A percentile compares a stretch with the other conserved stretches of the same genome.
These are phyloP conservation scores for Backusella morwellensis DNA, from an alignment of 192 early-diverging fungal genomes.

Conservation along the genomic window DNA sequence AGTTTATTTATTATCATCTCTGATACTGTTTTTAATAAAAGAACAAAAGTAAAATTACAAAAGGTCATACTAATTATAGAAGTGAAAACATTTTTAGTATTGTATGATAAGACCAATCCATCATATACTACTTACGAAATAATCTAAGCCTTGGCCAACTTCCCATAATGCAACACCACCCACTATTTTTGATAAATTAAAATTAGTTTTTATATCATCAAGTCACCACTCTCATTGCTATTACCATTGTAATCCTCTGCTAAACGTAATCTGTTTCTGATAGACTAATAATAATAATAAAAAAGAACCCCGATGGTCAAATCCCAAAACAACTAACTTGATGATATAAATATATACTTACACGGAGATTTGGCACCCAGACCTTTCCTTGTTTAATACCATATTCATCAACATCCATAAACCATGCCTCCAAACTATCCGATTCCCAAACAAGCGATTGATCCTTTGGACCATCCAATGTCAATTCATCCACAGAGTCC, in stretches of 20 bases:
- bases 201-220: not conserved
- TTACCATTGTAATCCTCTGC: slow-evolving; percentile 39
- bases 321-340: not conserved
- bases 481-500: not conserved
- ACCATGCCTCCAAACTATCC: slow-evolving; percentile 20
- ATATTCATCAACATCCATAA: slow-evolving; percentile 26
- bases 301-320: not conserved
- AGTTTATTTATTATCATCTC: not conserved
- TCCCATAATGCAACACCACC: slow-evolving; percentile 46
- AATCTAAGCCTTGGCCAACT: slow-evolving; percentile 44
- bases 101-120: not conserved
- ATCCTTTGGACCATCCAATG: not conserved
- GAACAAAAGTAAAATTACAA: not conserved
- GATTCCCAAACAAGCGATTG: slow-evolving; percentile 21
- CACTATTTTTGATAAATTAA: not conserved
- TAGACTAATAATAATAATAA: slow-evolving; percentile 18
- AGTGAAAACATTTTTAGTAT: not conserved
- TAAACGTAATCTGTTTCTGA: slow-evolving; percentile 25
- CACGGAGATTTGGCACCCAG: slow-evolving; percentile 31
- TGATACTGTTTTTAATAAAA: no score
- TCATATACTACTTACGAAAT: slow-evolving; percentile 36
- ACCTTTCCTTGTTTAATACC: slow-evolving; percentile 19
- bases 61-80: not conserved
- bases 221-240: not conserved
- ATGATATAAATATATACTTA: not conserved